phyloP scores from a whole-genome alignment of 352 stramenopile genomes.

The Phytophthora crassamura region DNA sequence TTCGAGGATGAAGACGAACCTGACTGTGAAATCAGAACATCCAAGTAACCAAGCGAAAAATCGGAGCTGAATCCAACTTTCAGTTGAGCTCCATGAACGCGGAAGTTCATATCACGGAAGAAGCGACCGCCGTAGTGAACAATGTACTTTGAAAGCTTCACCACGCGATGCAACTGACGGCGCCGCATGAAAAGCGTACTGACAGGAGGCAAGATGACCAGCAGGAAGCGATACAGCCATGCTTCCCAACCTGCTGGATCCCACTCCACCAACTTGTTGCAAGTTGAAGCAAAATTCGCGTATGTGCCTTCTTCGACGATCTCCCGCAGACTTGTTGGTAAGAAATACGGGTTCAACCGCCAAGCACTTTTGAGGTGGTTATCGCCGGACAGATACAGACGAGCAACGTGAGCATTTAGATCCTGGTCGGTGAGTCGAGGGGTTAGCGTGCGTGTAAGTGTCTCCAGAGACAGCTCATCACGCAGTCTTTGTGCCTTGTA shows the following conservation, averaged over 20 bases:
- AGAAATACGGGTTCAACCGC: conserved; percentile 65
- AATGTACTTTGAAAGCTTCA: conserved; percentile 73
- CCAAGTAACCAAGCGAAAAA: conserved; percentile 85
- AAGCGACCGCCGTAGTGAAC: conserved; percentile 73
- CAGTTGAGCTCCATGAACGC: conserved; percentile 73
- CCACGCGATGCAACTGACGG: conserved; percentile 68
- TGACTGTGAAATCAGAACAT: conserved; percentile 66
- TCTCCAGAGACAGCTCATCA: conserved; percentile 75
- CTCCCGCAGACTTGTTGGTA: conserved; percentile 61
- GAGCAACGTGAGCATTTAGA: conserved; percentile 68
- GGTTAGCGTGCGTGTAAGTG: conserved; percentile 74
- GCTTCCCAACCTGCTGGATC: conserved; percentile 65
- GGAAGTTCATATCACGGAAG: conserved; percentile 85
- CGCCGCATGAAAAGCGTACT: conserved; percentile 71
- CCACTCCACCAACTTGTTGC: conserved; percentile 78
- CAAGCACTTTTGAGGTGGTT: conserved; percentile 77
- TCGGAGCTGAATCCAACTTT: conserved; percentile 88
- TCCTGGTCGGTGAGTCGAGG: conserved; percentile 83
- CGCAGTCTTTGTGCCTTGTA: conserved; percentile 80
- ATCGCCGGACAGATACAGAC: conserved; percentile 76
- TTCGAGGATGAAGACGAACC: conserved; percentile 36
- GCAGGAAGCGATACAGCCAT: conserved; percentile 64
- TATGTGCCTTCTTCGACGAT: conserved; percentile 85
- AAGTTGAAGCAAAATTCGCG: conserved; percentile 69
- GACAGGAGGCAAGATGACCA: conserved; percentile 56